Percentiles rank a stretch among this genome's conserved stretches.
Conservation (phyloP, 2,329 filamentous ascomycete genomes). For the Colletotrichum sojae region DNA sequence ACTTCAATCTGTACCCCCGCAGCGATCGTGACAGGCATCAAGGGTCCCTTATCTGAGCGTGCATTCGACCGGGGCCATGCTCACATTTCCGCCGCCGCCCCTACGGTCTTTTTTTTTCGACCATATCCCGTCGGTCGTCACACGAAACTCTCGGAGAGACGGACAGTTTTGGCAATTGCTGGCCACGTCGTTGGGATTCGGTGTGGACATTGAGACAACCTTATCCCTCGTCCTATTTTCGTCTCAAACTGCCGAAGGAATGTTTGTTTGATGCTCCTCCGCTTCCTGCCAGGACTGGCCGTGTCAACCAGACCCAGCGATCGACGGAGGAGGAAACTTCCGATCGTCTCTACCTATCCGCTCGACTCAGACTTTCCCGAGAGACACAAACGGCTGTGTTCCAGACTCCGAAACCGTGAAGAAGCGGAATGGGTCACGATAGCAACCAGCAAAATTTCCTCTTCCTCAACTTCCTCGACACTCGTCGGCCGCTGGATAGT, state of each 20-base stretch:
- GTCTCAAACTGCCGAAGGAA: not conserved
- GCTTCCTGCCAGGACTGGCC: not conserved
- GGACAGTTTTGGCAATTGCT: not conserved
- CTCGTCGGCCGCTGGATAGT: slow-evolving; percentile 3
- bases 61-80: not conserved
- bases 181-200: not conserved
- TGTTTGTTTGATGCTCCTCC: not conserved
- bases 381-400: not conserved
- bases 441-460: not conserved
- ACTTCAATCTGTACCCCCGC: not conserved
- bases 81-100: slow-evolving; percentile 8
- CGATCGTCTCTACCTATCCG: not conserved
- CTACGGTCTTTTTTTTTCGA: no score
- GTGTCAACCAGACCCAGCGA: no score
- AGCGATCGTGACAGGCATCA: not conserved
- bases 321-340: no score
- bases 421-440: no score
- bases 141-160: not conserved
- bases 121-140: no score
- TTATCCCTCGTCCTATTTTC: slow-evolving; percentile 16
- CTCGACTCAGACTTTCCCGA: not conserved
- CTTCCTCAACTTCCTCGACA: no score
- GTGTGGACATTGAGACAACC: slow-evolving; percentile 14
- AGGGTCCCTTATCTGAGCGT: slow-evolving; percentile 3
- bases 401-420: not conserved